Base-by-base conservation (phyloP, 2,329 filamentous ascomycete species). In the Aspergillus glaucus region DNA sequence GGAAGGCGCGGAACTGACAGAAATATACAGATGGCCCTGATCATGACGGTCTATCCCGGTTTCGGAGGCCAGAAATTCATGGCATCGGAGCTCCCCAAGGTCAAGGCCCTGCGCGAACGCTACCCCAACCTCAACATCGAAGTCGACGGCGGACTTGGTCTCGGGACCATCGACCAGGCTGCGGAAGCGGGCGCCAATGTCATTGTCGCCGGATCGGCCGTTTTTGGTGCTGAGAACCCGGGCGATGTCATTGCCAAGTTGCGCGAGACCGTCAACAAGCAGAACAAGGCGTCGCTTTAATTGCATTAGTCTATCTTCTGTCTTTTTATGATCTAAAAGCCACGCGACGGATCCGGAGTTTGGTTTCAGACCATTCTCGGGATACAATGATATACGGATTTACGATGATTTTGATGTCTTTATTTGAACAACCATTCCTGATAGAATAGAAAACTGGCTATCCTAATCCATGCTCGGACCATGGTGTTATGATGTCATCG, bases 41-140 rank as follows among this genome's bases (percentile, higher is more conserved):
- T 98, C 52, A 98, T 98, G 93, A 98, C 93, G 1, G 93, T 98
- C 40, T 82, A 98, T 72, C 93, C 93, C 41, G 93, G 93, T 42
- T 98, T 98, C 65, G 93, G 93, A 54, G 93, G 93, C 6, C 93
- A 98, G 68, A 96, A 95, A 66, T 98, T 98, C 78, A 97, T 97
- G 90, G 84, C 89, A 10, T 88, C 88, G 6, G 89, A 95, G 74
- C 81, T 98, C 58, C 90, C 92, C 65, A 98, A 98, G 75, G 93
- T 98, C 21, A 74, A 86, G 57, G 89, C 85, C 36, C 77, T 98
- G 59, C 83, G 93, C 51, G 75, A 85, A 65, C 83, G 81, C 62
- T 98, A 97, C 67, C 92, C 93, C 2, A 80, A 95, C 5, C 75
- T 98, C 53, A 93, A 96, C 73, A 98, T 98, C 62, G 93, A 98